A percentile compares a stretch with the other conserved stretches of the same genome.
phyloP scores from a whole-genome alignment of 2,329 filamentous ascomycete species.

The Ophiostoma novo-ulmi region DNA sequence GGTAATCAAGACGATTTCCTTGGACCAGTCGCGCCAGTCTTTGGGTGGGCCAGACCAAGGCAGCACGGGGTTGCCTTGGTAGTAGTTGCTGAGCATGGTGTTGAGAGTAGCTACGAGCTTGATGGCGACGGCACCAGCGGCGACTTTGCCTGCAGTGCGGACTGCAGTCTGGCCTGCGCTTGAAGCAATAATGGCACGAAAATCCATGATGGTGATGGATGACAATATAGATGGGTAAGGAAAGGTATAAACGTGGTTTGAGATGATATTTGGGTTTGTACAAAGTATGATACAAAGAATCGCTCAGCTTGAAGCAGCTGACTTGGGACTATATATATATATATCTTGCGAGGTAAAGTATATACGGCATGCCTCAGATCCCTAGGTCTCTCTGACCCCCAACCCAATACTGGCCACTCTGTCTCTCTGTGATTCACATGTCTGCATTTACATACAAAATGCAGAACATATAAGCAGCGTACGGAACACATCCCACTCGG shows the following conservation, averaged over 20 bases:
- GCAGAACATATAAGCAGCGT: no score
- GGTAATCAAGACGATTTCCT: slow-evolving; percentile 61
- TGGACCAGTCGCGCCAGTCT: slow-evolving; percentile 18
- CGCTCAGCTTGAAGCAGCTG: no score
- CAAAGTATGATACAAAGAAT: no score
- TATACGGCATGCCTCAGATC: no score
- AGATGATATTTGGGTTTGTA: not conserved
- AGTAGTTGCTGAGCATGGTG: slow-evolving; percentile 18
- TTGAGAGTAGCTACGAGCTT: not conserved
- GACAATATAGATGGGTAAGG: not conserved
- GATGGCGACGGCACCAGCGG: slow-evolving; percentile 9
- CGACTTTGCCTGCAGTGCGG: not conserved
- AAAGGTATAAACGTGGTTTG: no score
- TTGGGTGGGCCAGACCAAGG: not conserved
- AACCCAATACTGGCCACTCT: no score
- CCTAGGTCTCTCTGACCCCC: no score
- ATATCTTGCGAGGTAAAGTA: not conserved
- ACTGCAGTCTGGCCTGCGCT: not conserved
- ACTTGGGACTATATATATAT: not conserved
- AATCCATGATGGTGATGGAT: not conserved
- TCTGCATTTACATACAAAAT: no score
- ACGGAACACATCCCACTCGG: no score
- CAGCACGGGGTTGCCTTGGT: slow-evolving; percentile 20
- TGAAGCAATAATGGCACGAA: not conserved
- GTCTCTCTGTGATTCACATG: no score